Evolutionary conservation across 371 early-diverging fungal species (phyloP), one percentile per base, ranked within the genome.

Genomic region (Lichtheimia ornata): DNA sequence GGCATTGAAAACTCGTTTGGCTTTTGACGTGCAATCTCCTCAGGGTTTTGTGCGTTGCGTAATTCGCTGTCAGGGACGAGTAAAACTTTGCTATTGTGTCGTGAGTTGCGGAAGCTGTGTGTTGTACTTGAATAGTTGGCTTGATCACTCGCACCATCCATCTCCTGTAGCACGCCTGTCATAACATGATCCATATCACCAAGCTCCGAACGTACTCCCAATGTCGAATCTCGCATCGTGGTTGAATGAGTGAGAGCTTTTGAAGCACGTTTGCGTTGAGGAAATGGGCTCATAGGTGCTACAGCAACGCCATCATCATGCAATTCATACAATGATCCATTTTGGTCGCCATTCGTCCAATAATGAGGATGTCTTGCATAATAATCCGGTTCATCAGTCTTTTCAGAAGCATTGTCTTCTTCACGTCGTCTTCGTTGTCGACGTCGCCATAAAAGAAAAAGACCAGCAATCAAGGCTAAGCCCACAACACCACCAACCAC

Each of bases 1-100:
- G 68, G 76, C 24, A 69, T 28, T 6, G 77, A 74, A 35, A 72
- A 72, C 43, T 79, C 74, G 44, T 79, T 79, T 15, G 79, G 79
- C 27, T 79, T 79, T 30, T 79, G 79, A 18, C 61, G 57, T 4
- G 64, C 52, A 9, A 73, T 64, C 41, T 76, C 76, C 43, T 76
- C 73, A 2, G 76, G 79, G 15, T 70, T 59, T 53, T 76, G 79
- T 2, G 69, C 73, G 24, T 58, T 60, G 13, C 62, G 25, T 7
- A 57, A 25, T 7, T 58, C 58, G 18, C 49, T 28, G n/a, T 44
- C 30, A 22, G 22, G 69, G 35, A 35, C 58, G 20, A 64, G 22
- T 4, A 53, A 28, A 12, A 24, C 62, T 44, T 74, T 74, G 40
- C 70, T 72, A 56, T 65, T 62, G 22, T 52, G 70, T 20, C 57